phyloP scores from a whole-genome alignment of 495 filamentous ascomycete species.

The Aspergillus sclerotiicarbonarius region DNA sequence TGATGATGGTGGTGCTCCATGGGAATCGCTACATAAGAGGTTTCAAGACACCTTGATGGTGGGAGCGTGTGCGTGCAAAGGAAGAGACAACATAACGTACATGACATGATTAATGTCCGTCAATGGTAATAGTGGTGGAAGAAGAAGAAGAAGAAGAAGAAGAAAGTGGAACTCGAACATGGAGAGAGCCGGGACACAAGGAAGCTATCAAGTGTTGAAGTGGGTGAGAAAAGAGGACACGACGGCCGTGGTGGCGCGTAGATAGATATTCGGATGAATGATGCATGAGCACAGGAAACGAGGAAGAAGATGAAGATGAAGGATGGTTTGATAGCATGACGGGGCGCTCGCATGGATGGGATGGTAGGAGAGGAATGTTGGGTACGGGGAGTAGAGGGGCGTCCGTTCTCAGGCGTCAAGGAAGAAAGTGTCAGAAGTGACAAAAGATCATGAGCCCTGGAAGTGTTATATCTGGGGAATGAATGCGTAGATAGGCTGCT shows the following conservation, averaged over 20 bases:
- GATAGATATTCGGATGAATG: not conserved
- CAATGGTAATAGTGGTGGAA: no score
- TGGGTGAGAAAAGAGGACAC: conserved; percentile 2
- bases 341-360: not conserved
- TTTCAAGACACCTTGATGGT: not conserved
- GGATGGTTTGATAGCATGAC: no score
- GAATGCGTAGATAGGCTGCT: no score
- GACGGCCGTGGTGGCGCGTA: not conserved
- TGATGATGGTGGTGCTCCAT: conserved; percentile 19
- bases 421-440: not conserved
- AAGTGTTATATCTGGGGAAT: no score
- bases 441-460: conserved; percentile 15
- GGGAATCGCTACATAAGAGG: conserved; percentile 40
- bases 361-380: not conserved
- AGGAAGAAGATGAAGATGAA: no score
- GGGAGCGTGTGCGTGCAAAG: not conserved
- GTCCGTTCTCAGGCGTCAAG: not conserved
- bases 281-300: no score
- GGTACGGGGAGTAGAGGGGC: not conserved
- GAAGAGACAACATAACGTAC: conserved; percentile 15
- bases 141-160: conserved; percentile 3
- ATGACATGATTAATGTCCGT: conserved; percentile 9
- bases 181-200: no score
- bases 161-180: conserved; percentile 6
- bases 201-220: not conserved